Conservation (phyloP, 129 eudicot species). For the Artemisia tridentata region DNA sequence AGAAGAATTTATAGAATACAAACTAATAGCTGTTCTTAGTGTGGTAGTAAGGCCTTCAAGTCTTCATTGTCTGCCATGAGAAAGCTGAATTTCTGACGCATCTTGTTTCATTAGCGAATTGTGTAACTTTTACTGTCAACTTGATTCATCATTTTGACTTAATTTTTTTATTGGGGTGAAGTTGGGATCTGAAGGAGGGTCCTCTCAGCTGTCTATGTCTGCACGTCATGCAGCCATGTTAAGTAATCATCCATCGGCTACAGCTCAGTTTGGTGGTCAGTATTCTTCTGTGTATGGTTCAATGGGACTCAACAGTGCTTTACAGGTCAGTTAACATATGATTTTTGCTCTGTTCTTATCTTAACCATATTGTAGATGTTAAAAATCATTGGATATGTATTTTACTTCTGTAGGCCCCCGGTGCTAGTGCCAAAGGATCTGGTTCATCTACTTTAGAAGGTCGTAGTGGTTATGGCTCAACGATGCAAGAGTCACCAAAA, state of each 20-base stretch:
- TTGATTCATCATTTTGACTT: conserved; percentile 18
- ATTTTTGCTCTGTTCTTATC: neutral
- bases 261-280: conserved; percentile 73
- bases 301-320: conserved; percentile 45
- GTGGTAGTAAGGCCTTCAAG: too few relatives aligned
- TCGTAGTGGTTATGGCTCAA: conserved; percentile 55
- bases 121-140: conserved; percentile 9
- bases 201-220: conserved; percentile 51
- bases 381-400: too few relatives aligned
- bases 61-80: neutral
- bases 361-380: neutral
- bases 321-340: conserved; percentile 53
- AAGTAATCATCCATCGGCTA: conserved; percentile 55
- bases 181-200: conserved; percentile 55
- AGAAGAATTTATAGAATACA: too few relatives aligned
- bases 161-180: conserved; percentile 26
- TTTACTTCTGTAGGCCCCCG: conserved; percentile 45
- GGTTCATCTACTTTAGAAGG: conserved; percentile 61
- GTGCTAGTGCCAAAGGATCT: conserved; percentile 59
- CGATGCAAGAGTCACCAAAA: conserved; percentile 64
- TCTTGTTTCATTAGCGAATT: conserved; percentile 13
- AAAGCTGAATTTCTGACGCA: neutral
- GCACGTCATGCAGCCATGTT: conserved; percentile 68
- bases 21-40: too few relatives aligned
- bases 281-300: conserved; percentile 74